Evolutionary conservation across 2,329 filamentous ascomycete species (phyloP).

Genomic region (Curvularia sp.): DNA sequence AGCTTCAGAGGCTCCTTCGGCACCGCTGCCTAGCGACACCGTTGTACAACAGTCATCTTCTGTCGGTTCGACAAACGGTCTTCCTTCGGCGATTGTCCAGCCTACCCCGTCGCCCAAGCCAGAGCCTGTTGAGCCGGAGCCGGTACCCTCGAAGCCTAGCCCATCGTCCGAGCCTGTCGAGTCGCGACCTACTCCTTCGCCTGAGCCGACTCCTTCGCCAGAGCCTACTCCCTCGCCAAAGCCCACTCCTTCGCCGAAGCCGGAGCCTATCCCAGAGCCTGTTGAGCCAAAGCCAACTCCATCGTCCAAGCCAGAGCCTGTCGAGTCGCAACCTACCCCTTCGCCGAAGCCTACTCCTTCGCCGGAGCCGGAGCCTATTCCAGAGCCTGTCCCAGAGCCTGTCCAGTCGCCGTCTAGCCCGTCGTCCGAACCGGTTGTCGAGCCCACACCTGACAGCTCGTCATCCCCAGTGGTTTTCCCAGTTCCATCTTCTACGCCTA

Average conservation of each 20-base stretch:
- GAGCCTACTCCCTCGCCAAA: neutral
- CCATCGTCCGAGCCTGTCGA: neutral
- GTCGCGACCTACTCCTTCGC: no score
- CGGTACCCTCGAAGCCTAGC: neutral
- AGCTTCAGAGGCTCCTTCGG: neutral
- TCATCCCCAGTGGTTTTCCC: neutral
- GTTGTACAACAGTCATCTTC: neutral
- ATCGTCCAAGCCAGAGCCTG: no score
- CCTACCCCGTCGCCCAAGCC: constrained; percentile 6
- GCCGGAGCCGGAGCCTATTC: no score
- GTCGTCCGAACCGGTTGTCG: neutral
- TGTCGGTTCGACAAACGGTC: constrained; percentile 20
- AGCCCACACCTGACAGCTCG: neutral
- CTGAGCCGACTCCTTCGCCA: neutral
- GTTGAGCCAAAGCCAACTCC: no score
- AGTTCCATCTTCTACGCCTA: constrained; percentile 1
- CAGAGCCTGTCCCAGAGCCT: constrained; percentile 1
- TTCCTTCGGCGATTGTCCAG: constrained; percentile 14
- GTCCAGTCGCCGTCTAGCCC: neutral
- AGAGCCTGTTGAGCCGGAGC: neutral
- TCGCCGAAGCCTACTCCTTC: no score
- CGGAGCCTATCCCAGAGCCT: no score
- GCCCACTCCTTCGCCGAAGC: no score
- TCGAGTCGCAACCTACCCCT: no score
- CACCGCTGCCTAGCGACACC: constrained; percentile 9